phyloP scores from a whole-genome alignment of 768 basidiomycete species.

The Leccinum barrowsii region DNA sequence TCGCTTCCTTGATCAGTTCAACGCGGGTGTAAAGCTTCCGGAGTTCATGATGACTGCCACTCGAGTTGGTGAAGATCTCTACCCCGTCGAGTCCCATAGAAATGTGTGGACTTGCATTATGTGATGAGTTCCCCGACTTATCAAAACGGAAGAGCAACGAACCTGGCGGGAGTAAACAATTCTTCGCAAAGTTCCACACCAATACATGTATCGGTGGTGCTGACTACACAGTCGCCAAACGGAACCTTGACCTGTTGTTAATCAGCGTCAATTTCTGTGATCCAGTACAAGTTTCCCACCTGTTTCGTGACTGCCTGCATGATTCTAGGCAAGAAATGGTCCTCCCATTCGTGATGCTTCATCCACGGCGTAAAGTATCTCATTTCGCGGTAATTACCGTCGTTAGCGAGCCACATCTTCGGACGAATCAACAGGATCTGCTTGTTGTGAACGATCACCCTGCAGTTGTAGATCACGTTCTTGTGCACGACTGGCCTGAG shows the following conservation, averaged over 20 bases:
- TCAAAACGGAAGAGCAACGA: neutral
- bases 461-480: constrained; percentile 97
- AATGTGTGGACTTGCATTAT: constrained; percentile 77
- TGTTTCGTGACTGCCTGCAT: constrained; percentile 87
- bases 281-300: constrained; percentile 38
- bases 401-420: constrained; percentile 99
- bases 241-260: constrained; percentile 74
- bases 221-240: constrained; percentile 93
- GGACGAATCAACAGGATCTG: constrained; percentile 93
- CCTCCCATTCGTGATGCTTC: constrained; percentile 86
- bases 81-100: constrained; percentile 98
- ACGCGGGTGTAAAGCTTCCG: constrained; percentile 91
- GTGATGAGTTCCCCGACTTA: neutral
- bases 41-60: constrained; percentile 96
- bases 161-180: constrained; percentile 95
- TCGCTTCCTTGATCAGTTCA: constrained; percentile 96
- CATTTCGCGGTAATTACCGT: constrained; percentile 92
- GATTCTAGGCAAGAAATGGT: constrained; percentile 87
- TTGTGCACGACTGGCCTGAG: constrained; percentile 94
- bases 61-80: constrained; percentile 98
- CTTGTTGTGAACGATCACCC: constrained; percentile 81
- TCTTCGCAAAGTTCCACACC: constrained; percentile 98
- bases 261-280: neutral
- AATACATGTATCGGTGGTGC: constrained; percentile 92
- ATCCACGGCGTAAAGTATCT: constrained; percentile 94